phyloP scores from a whole-genome alignment of 257 asterid genomes.

The Fraxinus pennsylvanica region DNA sequence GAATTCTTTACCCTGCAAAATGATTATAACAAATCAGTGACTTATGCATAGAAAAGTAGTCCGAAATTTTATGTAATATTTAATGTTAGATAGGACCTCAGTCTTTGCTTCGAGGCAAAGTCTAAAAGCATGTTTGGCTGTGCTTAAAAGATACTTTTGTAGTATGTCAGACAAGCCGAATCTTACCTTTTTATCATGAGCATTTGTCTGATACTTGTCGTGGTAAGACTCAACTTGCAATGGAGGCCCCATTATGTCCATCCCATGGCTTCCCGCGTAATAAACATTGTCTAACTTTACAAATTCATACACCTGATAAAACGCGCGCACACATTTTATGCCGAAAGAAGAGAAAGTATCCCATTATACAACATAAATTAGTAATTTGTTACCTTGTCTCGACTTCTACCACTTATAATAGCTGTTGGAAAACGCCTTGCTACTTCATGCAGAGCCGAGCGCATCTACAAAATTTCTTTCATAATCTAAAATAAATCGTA shows the following conservation, averaged over 20 bases:
- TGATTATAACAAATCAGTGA: not conserved
- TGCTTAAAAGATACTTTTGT: not conserved
- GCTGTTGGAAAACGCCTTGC: constrained; percentile 76
- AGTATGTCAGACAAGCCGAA: not conserved
- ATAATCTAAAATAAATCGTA: not conserved
- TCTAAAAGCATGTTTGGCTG: not conserved
- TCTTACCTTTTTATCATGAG: constrained; percentile 43
- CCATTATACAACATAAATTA: not conserved
- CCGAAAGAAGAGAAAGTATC: not conserved
- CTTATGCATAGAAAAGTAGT: too few species aligned
- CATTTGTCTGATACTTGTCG: constrained; percentile 44
- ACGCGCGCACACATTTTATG: not conserved
- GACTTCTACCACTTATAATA: constrained; percentile 79
- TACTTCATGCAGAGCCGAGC: constrained; percentile 62
- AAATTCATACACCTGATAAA: constrained; percentile 66
- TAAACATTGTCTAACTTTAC: constrained; percentile 70
- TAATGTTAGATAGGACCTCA: not conserved
- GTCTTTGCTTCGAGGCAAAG: not conserved
- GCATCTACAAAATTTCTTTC: constrained; percentile 52
- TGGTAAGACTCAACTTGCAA: constrained; percentile 42
- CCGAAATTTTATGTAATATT: too few species aligned
- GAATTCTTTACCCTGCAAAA: constrained; percentile 55
- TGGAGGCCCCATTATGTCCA: constrained; percentile 88
- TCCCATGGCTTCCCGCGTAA: constrained; percentile 95
- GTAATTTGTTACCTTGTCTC: constrained; percentile 57